Conservation (phyloP, 148 eudicot species). For the Rhododendron kiyosumense region DNA sequence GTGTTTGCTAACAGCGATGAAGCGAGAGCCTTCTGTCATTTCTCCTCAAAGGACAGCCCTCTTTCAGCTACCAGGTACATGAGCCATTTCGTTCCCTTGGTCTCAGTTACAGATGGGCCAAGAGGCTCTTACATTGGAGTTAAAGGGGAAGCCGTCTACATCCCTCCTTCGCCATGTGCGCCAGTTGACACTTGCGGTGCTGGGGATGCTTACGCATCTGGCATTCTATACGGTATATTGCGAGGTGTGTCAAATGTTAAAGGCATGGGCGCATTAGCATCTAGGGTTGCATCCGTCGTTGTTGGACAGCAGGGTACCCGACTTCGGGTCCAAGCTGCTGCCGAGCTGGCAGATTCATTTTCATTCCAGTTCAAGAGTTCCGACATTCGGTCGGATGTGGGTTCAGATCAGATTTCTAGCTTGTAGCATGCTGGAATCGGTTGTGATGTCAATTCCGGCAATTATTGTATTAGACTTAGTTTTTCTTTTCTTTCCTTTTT, state of each 20-base stretch:
- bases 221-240: conserved; percentile 66
- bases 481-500: neutral
- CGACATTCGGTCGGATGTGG: conserved; percentile 32
- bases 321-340: conserved; percentile 75
- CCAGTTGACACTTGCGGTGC: conserved; percentile 98
- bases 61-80: conserved; percentile 71
- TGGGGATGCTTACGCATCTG: conserved; percentile 94
- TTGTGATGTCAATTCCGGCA: neutral
- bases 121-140: conserved; percentile 88
- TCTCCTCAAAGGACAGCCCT: conserved; percentile 66
- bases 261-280: conserved; percentile 72
- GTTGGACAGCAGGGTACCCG: conserved; percentile 98
- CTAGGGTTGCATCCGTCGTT: conserved; percentile 84
- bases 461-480: neutral
- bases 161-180: conserved; percentile 82
- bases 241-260: conserved; percentile 71
- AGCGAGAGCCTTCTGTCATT: conserved; percentile 87
- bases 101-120: conserved; percentile 90
- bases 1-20: conserved; percentile 86
- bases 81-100: conserved; percentile 90
- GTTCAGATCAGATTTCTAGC: conserved; percentile 52
- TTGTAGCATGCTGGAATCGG: conserved; percentile 21
- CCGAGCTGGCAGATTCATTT: conserved; percentile 60
- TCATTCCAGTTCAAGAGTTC: conserved; percentile 39
- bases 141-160: conserved; percentile 79